Base-by-base conservation (phyloP, 331 rosid species). In the Quercus phellos region DNA sequence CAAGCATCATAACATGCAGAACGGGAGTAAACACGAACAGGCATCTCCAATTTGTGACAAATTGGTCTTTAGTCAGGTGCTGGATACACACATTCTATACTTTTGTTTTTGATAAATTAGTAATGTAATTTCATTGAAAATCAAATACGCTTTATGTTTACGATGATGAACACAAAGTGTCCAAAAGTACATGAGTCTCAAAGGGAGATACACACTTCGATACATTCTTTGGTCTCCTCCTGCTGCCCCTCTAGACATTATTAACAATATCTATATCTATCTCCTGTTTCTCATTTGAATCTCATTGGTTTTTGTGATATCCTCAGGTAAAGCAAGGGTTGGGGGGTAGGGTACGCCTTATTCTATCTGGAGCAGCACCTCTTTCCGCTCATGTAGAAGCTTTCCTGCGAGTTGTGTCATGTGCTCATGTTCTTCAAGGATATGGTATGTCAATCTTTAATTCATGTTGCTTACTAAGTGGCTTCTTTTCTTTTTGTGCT, bases 291-390 rank as follows among this genome's bases (percentile, higher is more conserved):
- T n/a, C 24, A 50, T 75, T 82, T 74, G 56, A 68, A 73, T 69
- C 79, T 88, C 69, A 66, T 68, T 67, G 38, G 72, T 72, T 73
- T 77, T 77, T 80, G 53, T 66, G 69, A 79, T 58, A 14, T 86
- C 54, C 81, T 78, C 87, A 95, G 99, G 92, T 95, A 35, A 95
- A 91, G 84, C 85, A 90, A 89, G 98, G 96, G 21, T 85, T 95
- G 85, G 99, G 99, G 55, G 97, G 99, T 74, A 88, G 84, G 9
- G 96, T 95, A 32, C 91, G 99, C 51, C 87, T 95, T 77, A 95
- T 95, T 85, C 82, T 95, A 55, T 95, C 98, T 83, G 99, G 98
- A 81, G 99, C 97, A 60, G 99, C 99, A 77, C 99, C 99, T 69
- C 91, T 95, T 22, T 75, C 98, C 69, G 46, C 84, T 19, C 96